These are phyloP conservation scores for Pseudoturritis turrita DNA, from an alignment of 345 rosid genomes.

Conservation along the genomic window DNA sequence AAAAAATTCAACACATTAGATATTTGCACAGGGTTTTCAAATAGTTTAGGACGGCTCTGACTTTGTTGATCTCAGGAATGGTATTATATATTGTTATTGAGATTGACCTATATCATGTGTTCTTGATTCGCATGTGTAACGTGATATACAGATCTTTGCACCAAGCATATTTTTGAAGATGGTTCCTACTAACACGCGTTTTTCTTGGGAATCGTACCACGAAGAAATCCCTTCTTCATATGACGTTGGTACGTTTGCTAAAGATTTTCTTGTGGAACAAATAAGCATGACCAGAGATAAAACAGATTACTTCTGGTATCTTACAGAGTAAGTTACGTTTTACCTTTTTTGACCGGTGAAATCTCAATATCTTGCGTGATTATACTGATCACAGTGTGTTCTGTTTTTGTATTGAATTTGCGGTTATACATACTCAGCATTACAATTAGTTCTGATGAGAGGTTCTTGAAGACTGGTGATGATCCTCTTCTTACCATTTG, in stretches of 20 bases:
- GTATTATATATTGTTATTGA: not conserved
- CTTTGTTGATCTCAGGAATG: not conserved
- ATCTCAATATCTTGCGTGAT: constrained; percentile 56
- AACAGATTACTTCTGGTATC: constrained; percentile 95
- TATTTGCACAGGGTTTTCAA: constrained; percentile 46
- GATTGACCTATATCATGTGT: constrained; percentile 32
- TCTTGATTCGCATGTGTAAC: constrained; percentile 49
- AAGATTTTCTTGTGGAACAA: constrained; percentile 75
- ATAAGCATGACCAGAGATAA: constrained; percentile 61
- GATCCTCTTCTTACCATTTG: constrained; percentile 50
- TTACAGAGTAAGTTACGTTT: constrained; percentile 66
- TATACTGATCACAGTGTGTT: constrained; percentile 77
- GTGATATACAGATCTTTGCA: constrained; percentile 52
- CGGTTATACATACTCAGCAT: constrained; percentile 10
- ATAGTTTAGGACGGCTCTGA: constrained; percentile 27
- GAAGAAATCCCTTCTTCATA: constrained; percentile 55
- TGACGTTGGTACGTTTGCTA: constrained; percentile 40
- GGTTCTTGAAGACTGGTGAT: constrained; percentile 41
- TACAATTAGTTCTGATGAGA: constrained; percentile 36
- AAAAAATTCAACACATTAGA: constrained; percentile 50
- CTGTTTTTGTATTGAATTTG: constrained; percentile 21
- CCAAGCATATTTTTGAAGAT: constrained; percentile 61
- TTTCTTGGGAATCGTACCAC: constrained; percentile 72
- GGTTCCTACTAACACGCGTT: constrained; percentile 40
- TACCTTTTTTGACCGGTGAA: constrained; percentile 43